A percentile compares a stretch with the other conserved stretches of the same genome.
These are phyloP conservation scores for Aspergillus eucalypticola DNA, from an alignment of 2,329 filamentous ascomycete genomes.

Conservation along the genomic window DNA sequence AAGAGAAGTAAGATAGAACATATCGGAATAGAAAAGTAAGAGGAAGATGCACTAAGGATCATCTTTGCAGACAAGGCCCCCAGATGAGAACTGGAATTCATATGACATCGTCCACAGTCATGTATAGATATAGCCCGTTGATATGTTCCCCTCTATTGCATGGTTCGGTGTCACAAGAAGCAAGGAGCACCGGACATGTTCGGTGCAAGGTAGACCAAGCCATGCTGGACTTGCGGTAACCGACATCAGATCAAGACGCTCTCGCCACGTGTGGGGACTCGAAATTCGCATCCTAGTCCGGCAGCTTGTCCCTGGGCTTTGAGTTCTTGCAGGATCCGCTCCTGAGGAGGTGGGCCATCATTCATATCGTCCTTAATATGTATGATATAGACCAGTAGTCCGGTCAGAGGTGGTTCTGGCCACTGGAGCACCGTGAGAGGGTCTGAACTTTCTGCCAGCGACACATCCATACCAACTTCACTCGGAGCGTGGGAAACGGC, in stretches of 20 bases:
- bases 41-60: too few species aligned
- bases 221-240: not conserved
- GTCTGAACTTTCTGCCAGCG: slow-evolving; percentile 14
- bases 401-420: slow-evolving; percentile 58
- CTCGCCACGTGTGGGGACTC: slow-evolving; percentile 68
- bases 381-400: slow-evolving; percentile 81
- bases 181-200: not conserved
- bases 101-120: too few species aligned
- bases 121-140: too few species aligned
- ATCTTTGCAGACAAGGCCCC: too few species aligned
- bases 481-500: not conserved
- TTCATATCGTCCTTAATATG: slow-evolving; percentile 86
- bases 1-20: not conserved
- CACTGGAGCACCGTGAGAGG: slow-evolving; percentile 13
- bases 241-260: slow-evolving; percentile 44
- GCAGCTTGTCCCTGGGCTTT: slow-evolving; percentile 63
- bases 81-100: too few species aligned
- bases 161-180: not conserved
- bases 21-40: not conserved
- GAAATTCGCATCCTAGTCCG: slow-evolving; percentile 76
- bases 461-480: slow-evolving; percentile 7
- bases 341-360: slow-evolving; percentile 66
- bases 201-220: not conserved
- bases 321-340: slow-evolving; percentile 71
- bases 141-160: too few species aligned